Evolutionary conservation across 371 early-diverging fungal genomes (phyloP).

Genomic region (Parasitella parasitica): DNA sequence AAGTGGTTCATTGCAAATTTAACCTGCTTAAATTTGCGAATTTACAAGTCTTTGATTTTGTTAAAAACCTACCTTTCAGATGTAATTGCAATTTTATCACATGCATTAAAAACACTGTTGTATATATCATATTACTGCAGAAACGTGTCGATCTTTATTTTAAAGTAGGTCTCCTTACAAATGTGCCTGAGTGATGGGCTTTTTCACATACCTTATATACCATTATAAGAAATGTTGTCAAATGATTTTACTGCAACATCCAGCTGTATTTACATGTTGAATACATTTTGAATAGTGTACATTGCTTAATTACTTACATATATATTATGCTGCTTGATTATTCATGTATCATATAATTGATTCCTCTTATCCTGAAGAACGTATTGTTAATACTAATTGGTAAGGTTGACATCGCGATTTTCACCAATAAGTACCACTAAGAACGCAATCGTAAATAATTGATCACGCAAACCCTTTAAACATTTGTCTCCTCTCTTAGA

Average conservation of each 20-base stretch:
- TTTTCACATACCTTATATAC: background rate
- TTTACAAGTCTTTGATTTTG: too few relatives aligned
- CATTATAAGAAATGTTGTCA: background rate
- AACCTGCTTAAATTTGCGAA: too few relatives aligned
- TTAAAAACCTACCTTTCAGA: background rate
- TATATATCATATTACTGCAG: too few relatives aligned
- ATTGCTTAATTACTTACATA: background rate
- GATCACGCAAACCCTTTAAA: background rate
- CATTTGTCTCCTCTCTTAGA: background rate
- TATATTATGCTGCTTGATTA: background rate
- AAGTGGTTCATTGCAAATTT: too few relatives aligned
- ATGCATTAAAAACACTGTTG: background rate
- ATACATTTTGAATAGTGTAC: background rate
- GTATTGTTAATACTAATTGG: background rate
- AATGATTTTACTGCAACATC: background rate
- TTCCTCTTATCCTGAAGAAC: background rate
- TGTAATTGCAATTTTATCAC: background rate
- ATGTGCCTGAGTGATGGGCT: background rate
- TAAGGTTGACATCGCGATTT: background rate
- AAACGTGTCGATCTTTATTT: background rate
- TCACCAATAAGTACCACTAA: background rate
- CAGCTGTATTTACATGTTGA: background rate
- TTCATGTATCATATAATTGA: background rate
- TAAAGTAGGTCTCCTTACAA: background rate
- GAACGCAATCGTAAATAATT: background rate